phyloP scores from a whole-genome alignment of 371 early-diverging fungal genomes.

The Lichtheimia corymbifera region DNA sequence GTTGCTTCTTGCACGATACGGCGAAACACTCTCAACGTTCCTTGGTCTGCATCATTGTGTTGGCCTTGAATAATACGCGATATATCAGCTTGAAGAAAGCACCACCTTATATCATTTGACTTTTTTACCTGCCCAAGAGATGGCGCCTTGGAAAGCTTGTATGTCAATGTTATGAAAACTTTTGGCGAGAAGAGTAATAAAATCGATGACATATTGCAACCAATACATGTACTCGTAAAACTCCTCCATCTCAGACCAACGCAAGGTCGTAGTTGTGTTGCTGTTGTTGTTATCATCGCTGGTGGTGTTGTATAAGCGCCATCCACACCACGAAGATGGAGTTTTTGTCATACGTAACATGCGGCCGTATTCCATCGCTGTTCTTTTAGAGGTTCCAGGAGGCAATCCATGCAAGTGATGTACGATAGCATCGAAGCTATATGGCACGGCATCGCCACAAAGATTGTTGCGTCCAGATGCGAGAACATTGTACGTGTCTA shows the following conservation, averaged over 20 bases:
- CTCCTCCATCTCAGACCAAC: neutral
- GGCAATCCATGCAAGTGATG: neutral
- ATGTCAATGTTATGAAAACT: neutral
- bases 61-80: neutral
- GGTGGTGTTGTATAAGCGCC: neutral
- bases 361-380: neutral
- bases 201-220: conserved; percentile 1
- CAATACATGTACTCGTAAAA: conserved; percentile 5
- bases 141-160: neutral
- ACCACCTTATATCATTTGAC: neutral
- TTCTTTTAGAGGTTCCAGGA: neutral
- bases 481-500: neutral
- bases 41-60: neutral
- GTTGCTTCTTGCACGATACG: neutral
- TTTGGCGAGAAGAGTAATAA: neutral
- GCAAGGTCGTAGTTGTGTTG: neutral
- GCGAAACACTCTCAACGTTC: neutral
- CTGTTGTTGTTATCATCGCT: neutral
- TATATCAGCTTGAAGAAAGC: neutral
- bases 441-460: neutral
- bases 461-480: neutral
- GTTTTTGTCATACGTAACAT: neutral
- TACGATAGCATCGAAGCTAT: conserved; percentile 1
- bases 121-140: neutral
- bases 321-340: neutral